phyloP scores from a whole-genome alignment of 257 asterid species.

The Catharanthus roseus region DNA sequence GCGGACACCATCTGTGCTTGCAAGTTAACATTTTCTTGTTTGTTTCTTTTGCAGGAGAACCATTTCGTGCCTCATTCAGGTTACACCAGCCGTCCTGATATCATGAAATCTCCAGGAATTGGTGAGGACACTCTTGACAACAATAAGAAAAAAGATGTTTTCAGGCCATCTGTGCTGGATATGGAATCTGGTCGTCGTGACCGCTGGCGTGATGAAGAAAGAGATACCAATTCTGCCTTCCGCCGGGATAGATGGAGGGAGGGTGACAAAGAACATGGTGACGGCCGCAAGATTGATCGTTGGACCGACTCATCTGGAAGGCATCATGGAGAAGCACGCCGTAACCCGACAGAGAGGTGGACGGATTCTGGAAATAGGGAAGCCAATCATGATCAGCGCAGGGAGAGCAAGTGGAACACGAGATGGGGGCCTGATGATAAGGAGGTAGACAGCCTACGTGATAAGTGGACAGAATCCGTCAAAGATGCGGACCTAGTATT shows the following conservation, averaged over 20 bases:
- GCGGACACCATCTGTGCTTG: neutral
- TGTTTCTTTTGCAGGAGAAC: constrained; percentile 47
- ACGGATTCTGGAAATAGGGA: constrained; percentile 70
- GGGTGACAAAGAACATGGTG: constrained; percentile 66
- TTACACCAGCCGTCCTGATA: constrained; percentile 38
- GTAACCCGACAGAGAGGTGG: constrained; percentile 68
- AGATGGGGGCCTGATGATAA: constrained; percentile 92
- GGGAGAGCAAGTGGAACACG: constrained; percentile 90
- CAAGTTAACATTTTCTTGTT: neutral
- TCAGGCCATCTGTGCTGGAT: constrained; percentile 88
- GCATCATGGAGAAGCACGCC: constrained; percentile 67
- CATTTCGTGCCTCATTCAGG: constrained; percentile 38
- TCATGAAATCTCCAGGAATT: constrained; percentile 44
- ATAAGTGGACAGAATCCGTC: constrained; percentile 64
- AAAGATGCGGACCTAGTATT: constrained; percentile 48
- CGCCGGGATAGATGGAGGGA: constrained; percentile 93
- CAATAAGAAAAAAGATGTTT: constrained; percentile 73
- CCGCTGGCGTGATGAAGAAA: constrained; percentile 97
- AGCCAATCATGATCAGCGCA: constrained; percentile 64
- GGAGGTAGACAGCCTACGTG: constrained; percentile 47
- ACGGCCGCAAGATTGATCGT: constrained; percentile 61
- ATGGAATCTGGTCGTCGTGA: constrained; percentile 76
- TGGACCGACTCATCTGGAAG: constrained; percentile 71
- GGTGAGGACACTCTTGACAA: constrained; percentile 47
- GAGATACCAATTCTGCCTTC: constrained; percentile 67